Conservation (phyloP, 2,329 filamentous ascomycete genomes). For the Aspergillus neoniger region DNA sequence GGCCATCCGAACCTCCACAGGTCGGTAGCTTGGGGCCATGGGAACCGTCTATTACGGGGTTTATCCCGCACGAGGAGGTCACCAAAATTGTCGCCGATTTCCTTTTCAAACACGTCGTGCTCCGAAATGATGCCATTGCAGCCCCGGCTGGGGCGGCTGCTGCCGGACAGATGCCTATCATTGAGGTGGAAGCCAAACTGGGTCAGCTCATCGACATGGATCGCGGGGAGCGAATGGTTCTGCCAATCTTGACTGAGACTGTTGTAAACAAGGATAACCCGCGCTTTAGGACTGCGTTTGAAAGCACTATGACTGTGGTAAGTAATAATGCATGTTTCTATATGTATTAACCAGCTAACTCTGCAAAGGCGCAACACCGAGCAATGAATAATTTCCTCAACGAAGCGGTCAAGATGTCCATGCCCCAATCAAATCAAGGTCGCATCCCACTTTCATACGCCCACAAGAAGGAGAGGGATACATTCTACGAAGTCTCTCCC, state of each 20-base stretch:
- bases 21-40: conserved; percentile 43
- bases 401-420: conserved; percentile 58
- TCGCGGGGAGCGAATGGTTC: conserved; percentile 66
- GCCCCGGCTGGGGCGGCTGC: conserved; percentile 59
- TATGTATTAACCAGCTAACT: conserved; percentile 10
- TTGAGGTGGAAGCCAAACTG: conserved; percentile 94
- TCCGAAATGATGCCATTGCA: conserved; percentile 63
- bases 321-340: conserved; percentile 30
- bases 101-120: conserved; percentile 70
- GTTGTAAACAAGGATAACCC: conserved; percentile 62
- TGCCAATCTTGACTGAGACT: conserved; percentile 70
- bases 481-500: conserved; percentile 74
- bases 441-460: conserved; percentile 66
- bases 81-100: conserved; percentile 79
- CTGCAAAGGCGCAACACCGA: conserved; percentile 71
- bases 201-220: conserved; percentile 76
- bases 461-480: conserved; percentile 80
- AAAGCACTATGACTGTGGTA: conserved; percentile 89
- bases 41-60: conserved; percentile 66
- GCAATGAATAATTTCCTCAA: conserved; percentile 85
- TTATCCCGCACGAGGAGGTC: conserved; percentile 71
- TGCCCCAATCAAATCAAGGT: conserved; percentile 39
- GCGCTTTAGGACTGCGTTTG: conserved; percentile 64
- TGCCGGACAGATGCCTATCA: conserved; percentile 65
- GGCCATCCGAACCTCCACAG: conserved; percentile 22